Evolutionary conservation across 192 early-diverging fungal species (phyloP).

Genomic region (Backusella psychrophila): DNA sequence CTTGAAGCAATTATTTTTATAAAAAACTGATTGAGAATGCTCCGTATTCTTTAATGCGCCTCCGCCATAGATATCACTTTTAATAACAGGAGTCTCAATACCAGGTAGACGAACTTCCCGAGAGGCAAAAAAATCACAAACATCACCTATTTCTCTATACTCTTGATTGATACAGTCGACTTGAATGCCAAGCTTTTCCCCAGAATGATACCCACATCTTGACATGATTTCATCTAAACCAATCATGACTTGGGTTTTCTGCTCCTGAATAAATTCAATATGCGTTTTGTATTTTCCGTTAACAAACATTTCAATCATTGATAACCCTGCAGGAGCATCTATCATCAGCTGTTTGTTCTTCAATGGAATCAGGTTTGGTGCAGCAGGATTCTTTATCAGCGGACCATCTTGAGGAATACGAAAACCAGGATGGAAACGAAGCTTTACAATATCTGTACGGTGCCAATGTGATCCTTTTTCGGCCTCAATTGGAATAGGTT

Average conservation of each 20-base stretch:
- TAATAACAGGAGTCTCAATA: conserved; percentile 6
- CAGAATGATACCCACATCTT: background rate
- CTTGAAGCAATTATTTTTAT: conserved; percentile 4
- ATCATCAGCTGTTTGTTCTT: conserved; percentile 39
- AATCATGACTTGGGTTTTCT: background rate
- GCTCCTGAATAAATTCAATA: conserved; percentile 51
- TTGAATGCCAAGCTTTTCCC: conserved; percentile 6
- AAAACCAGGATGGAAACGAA: conserved; percentile 58
- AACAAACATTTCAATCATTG: conserved; percentile 58
- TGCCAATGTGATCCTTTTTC: conserved; percentile 70
- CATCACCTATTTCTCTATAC: background rate
- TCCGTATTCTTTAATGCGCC: background rate
- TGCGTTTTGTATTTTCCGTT: conserved; percentile 44
- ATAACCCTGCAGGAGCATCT: conserved; percentile 45
- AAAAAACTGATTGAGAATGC: conserved; percentile 9
- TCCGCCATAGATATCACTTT: conserved; percentile 14
- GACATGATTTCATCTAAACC: conserved; percentile 7
- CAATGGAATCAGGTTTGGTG: conserved; percentile 24
- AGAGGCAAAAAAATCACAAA: background rate
- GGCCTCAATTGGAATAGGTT: conserved; percentile 46
- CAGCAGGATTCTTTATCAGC: background rate
- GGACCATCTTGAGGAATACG: conserved; percentile 48
- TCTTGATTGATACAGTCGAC: conserved; percentile 9
- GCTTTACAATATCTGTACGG: conserved; percentile 54
- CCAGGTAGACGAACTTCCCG: conserved; percentile 16